Conservation (phyloP, 1,284 basidiomycete genomes). For the Crucibulum parvulum region DNA sequence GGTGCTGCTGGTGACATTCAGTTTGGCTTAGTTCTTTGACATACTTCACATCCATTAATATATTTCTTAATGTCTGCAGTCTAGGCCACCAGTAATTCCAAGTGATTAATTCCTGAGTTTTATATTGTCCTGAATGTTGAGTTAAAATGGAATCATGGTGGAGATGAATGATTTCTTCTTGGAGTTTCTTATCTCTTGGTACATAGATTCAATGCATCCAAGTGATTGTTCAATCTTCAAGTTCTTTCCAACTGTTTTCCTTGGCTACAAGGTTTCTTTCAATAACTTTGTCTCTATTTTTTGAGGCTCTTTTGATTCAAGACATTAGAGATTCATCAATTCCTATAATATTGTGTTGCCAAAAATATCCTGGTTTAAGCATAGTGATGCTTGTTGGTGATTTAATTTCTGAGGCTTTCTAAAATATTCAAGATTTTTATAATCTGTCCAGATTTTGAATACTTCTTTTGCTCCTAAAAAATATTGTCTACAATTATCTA, state of each 20-base stretch:
- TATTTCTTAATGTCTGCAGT: slow-evolving; percentile 1
- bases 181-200: neutral
- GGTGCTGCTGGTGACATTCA: neutral
- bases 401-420: neutral
- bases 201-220: neutral
- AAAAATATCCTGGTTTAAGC: neutral
- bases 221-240: neutral
- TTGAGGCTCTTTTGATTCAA: neutral
- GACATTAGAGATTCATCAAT: neutral
- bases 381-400: neutral
- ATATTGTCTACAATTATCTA: slow-evolving; percentile 12
- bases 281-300: neutral
- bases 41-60: slow-evolving; percentile 1
- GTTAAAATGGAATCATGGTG: slow-evolving; percentile 1
- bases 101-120: slow-evolving; percentile 7
- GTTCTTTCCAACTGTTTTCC: too few relatives aligned
- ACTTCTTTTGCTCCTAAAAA: neutral
- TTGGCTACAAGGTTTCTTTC: neutral
- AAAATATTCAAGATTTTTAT: slow-evolving; percentile 12
- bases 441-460: slow-evolving; percentile 8
- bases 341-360: too few relatives aligned
- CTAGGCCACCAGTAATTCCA: slow-evolving; percentile 7
- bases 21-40: neutral
- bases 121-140: slow-evolving; percentile 7
- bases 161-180: neutral